A percentile compares a stretch with the other conserved stretches of the same genome.
phyloP scores from a whole-genome alignment of 2,329 filamentous ascomycete species.

The Graphiopsis chlorocephala region DNA sequence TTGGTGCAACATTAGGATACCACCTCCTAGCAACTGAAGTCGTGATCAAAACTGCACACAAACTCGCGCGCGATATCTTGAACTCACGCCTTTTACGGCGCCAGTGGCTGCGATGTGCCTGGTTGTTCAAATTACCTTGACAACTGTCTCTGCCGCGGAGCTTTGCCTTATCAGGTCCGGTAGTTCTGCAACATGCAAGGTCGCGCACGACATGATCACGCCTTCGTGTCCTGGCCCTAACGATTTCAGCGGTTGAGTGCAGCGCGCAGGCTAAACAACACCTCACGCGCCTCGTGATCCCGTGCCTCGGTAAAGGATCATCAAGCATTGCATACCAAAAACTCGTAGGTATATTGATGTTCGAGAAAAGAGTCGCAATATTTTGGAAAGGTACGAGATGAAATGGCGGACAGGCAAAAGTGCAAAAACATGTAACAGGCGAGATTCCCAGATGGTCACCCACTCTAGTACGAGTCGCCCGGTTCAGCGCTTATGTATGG shows the following conservation, averaged over 20 bases:
- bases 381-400: no score
- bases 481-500: no score
- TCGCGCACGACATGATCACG: constrained; percentile 12
- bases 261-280: background rate
- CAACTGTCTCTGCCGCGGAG: background rate
- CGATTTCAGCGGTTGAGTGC: background rate
- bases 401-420: no score
- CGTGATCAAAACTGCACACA: background rate
- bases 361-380: no score
- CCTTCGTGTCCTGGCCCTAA: background rate
- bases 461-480: no score
- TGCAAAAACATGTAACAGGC: no score
- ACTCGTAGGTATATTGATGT: background rate
- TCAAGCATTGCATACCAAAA: background rate
- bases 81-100: background rate
- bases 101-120: background rate
- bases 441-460: no score
- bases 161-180: background rate
- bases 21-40: background rate
- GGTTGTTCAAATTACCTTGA: background rate
- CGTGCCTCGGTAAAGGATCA: background rate
- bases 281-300: background rate
- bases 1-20: background rate
- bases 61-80: background rate
- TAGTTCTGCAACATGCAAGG: background rate